Base-by-base conservation (phyloP, 2,329 filamentous ascomycete species). In the Stachybotrys echinatus region DNA sequence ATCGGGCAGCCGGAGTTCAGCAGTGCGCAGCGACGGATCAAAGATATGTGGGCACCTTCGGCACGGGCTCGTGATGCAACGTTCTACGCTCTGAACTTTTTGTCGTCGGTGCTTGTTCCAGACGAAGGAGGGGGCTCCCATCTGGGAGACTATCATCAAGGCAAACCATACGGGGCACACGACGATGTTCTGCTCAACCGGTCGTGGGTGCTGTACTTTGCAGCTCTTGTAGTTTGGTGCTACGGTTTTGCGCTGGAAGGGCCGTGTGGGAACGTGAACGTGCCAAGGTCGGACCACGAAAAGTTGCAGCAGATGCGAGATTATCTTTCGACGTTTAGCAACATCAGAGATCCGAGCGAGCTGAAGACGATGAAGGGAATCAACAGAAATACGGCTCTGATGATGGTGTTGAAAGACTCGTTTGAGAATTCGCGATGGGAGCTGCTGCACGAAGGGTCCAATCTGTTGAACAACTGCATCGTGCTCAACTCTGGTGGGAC, bases 201-300 rank as follows among this genome's bases (percentile, higher is more conserved):
- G 17, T 89, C 92, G 0, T 99, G 94, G 92, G 91, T 96, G 12
- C 75, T 97, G 47, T 99, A 96, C 69, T 95, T 96, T 63, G 89
- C 94, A 1, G 85, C 86, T 1, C 77, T 99, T 14, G 89, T 96
- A 20, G 88, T 97, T 1, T 99, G 94, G 94, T 90, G 85, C 52
- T 99, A 97, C 61, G 92, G 92, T 3, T 96, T 85, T 64, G 91
- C 92, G 0, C 74, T 95, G 19, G 94, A 97, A 58, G 94, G 94
- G 0, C 81, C 90, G 0, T 81, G 88, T 50, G 72, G 77, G 6
- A 70, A 68, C 4, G 61, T 70, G 47, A 76, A 69, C 58, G 70
- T 72, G 19, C 81, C 88, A 50, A 68, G 65, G 37, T 85, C 75
- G 1, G 76, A 77, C 45, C 79, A 83, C 14, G 85, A 89, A 54